These are phyloP conservation scores for Globisporangium canariense DNA, from an alignment of 352 stramenopile genomes.

Conservation along the genomic window DNA sequence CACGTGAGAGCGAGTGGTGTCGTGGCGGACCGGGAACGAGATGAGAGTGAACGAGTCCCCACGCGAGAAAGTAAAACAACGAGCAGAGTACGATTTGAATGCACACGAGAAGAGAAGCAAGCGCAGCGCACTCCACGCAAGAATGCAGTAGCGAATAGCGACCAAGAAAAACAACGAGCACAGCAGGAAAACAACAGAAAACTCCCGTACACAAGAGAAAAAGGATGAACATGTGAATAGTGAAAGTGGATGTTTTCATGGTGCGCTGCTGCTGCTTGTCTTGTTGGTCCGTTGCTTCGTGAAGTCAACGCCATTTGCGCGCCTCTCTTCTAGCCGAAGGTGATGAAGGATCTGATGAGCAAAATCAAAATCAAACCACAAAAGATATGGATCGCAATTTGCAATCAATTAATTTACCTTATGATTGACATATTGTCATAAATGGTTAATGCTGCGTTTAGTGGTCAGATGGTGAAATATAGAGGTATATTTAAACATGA, in stretches of 20 bases:
- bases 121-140: background rate
- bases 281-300: background rate
- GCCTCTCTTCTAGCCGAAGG: background rate
- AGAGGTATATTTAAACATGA: background rate
- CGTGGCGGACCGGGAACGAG: background rate
- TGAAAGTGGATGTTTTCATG: conserved; percentile 9
- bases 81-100: conserved; percentile 8
- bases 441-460: background rate
- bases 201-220: conserved; percentile 1
- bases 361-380: background rate
- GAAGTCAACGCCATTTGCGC: background rate
- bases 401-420: background rate
- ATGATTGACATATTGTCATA: background rate
- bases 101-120: conserved; percentile 7
- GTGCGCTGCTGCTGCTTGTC: background rate
- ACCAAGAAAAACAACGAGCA: conserved; percentile 5
- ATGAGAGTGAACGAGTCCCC: background rate
- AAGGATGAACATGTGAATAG: conserved; percentile 14
- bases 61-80: background rate
- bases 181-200: conserved; percentile 3
- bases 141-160: conserved; percentile 6
- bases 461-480: background rate
- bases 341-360: background rate
- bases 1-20: background rate
- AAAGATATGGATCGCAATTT: background rate